Percentiles rank a stretch among this genome's conserved stretches.
phyloP scores from a whole-genome alignment of 2,329 filamentous ascomycete species.

The Hysterium pulicare region DNA sequence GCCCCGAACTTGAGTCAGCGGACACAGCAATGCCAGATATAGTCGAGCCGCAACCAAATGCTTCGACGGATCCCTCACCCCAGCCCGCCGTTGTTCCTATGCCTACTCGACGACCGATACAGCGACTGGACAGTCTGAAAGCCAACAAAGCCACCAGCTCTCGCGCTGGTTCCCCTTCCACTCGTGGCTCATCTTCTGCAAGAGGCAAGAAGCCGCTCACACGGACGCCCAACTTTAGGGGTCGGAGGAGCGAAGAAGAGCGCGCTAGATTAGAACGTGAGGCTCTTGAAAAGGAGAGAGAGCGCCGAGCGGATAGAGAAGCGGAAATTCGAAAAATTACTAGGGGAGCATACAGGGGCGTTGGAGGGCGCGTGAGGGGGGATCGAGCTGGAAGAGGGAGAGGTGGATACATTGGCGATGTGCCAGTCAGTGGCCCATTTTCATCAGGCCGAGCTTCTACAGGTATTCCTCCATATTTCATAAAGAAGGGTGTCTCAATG shows the following conservation, averaged over 20 bases:
- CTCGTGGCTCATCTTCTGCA: not conserved
- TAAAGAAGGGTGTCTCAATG: constrained; percentile 18
- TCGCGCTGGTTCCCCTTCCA: not conserved
- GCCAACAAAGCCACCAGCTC: not conserved
- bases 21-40: not conserved
- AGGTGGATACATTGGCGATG: constrained; percentile 42
- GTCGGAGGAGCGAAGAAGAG: constrained; percentile 44
- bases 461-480: too few species aligned
- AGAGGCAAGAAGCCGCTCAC: constrained; percentile 3
- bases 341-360: constrained; percentile 18
- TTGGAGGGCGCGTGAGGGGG: constrained; percentile 15
- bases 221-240: constrained; percentile 41
- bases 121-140: constrained; percentile 1
- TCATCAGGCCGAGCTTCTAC: constrained; percentile 28
- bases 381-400: constrained; percentile 29
- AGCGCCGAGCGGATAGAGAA: constrained; percentile 33
- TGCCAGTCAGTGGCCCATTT: constrained; percentile 42
- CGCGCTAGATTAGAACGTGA: constrained; percentile 42
- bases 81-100: not conserved
- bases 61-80: not conserved
- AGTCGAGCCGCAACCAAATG: not conserved
- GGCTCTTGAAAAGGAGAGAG: constrained; percentile 36
- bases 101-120: not conserved
- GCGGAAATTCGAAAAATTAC: constrained; percentile 24
- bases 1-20: not conserved